Evolutionary conservation across 768 basidiomycete genomes (phyloP), one percentile per base, ranked within the genome.

Genomic region (Russula vinacea): DNA sequence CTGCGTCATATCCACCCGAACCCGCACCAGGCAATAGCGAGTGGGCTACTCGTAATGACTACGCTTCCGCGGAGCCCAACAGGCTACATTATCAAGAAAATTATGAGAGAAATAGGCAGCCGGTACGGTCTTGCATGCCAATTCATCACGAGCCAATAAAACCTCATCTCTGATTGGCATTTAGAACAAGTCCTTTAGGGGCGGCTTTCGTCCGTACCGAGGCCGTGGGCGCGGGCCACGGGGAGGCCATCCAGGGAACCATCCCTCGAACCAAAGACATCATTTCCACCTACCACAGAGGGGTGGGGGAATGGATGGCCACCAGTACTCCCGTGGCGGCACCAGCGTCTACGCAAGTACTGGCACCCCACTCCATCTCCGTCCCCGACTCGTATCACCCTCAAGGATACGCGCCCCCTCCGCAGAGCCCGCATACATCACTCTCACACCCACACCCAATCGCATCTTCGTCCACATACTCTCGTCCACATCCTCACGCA

Each of bases 71-170:
- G 5, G 47, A 40, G 14, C 33, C 17, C 24, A 56, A 33, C 9
- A 65, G 39, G 35, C 60, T 26, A 11, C 53, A 55, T n/a, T 65
- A 60, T 19, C 54, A 56, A 42, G 64, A 61, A n/a, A 52, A 35
- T 16, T 57, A 22, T 11, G 59, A 61, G 26, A 26, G 50, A 3
- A 32, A 24, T 22, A 47, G 17, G 32, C 59, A 56, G 14, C 64
- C 60, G 16, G 64, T 65, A 32, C 59, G 64, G 64, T 57, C 22
- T 47, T 16, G 22, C 22, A 19, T 26, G 33, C 32, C 29, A 26
- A 24, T 10, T 29, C 4, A 17, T 59, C 1, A 14, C 51, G 19
- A 37, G 6, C 52, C 22, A 47, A 33, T 32, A 47, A 33, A 55
- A 35, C 19, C 35, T 47, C 13, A 50, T 50, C 22, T 37, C 44